These are phyloP conservation scores for Penicillium lagena DNA, from an alignment of 495 filamentous ascomycete genomes.

Conservation along the genomic window DNA sequence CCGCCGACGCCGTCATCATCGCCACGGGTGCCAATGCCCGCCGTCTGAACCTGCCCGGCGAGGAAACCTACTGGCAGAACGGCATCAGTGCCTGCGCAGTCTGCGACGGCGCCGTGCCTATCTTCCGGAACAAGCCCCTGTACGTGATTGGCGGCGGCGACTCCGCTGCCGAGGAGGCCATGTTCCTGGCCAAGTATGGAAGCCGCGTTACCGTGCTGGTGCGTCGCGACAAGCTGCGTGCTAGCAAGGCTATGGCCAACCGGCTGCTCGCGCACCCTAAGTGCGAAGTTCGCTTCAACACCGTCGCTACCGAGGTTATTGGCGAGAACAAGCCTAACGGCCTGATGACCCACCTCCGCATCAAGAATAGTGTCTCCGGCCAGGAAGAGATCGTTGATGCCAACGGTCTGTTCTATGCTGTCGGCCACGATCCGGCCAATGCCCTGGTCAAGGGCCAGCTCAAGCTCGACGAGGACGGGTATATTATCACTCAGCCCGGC, in stretches of 20 bases:
- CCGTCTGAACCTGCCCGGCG: slow-evolving; percentile 75
- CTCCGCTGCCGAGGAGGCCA: slow-evolving; percentile 93
- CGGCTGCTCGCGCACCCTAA: slow-evolving; percentile 78
- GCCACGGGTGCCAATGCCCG: slow-evolving; percentile 91
- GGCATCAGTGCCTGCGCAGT: slow-evolving; percentile 96
- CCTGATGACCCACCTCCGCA: slow-evolving; percentile 74
- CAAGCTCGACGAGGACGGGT: slow-evolving; percentile 78
- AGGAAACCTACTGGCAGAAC: slow-evolving; percentile 93
- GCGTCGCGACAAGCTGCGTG: slow-evolving; percentile 75
- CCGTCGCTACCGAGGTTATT: slow-evolving; percentile 70
- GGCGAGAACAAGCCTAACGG: slow-evolving; percentile 68
- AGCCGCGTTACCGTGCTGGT: slow-evolving; percentile 91
- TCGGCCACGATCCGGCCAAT: slow-evolving; percentile 95
- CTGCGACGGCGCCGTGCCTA: slow-evolving; percentile 94
- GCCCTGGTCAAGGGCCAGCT: slow-evolving; percentile 79
- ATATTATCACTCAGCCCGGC: slow-evolving; percentile 83
- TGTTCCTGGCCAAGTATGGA: slow-evolving; percentile 97
- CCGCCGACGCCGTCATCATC: slow-evolving; percentile 86
- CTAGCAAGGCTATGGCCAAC: slow-evolving; percentile 86
- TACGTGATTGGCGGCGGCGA: slow-evolving; percentile 97
- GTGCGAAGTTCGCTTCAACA: slow-evolving; percentile 81
- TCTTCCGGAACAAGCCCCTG: slow-evolving; percentile 92
- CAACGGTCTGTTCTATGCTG: slow-evolving; percentile 94
- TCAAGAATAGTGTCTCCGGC: slow-evolving; percentile 76
- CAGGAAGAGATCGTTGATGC: slow-evolving; percentile 74